phyloP scores from a whole-genome alignment of 441 rosid species.

The Aquilaria agallochum region DNA sequence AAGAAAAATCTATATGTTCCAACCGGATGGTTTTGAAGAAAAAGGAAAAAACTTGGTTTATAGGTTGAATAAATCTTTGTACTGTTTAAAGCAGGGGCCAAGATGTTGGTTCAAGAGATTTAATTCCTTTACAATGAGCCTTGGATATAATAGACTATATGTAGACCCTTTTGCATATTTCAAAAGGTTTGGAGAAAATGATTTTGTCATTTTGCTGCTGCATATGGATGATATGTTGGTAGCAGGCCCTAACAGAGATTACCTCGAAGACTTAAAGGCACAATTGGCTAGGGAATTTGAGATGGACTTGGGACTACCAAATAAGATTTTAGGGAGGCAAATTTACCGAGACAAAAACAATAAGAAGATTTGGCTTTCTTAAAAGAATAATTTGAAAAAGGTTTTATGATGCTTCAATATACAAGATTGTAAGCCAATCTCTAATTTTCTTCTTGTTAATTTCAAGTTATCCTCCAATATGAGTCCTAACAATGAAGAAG shows the following conservation, averaged over 20 bases:
- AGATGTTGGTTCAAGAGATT: not conserved
- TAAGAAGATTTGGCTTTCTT: not conserved
- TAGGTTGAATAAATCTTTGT: not conserved
- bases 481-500: slow-evolving; percentile 4
- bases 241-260: not conserved
- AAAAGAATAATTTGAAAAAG: not conserved
- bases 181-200: no score
- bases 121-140: no score
- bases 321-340: no score
- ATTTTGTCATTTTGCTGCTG: no score
- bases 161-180: no score
- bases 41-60: not conserved
- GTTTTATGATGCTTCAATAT: slow-evolving; percentile 1
- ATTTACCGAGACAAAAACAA: no score
- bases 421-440: not conserved
- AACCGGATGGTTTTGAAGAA: slow-evolving; percentile 5
- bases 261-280: not conserved
- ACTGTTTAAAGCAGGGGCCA: not conserved
- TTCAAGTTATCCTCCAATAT: not conserved
- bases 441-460: not conserved
- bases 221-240: no score
- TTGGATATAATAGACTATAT: no score
- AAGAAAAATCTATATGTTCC: not conserved
- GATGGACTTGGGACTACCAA: not conserved
- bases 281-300: slow-evolving; percentile 1